Conservation (phyloP, 176 grass and related monocot species). For the Carex pumila region DNA sequence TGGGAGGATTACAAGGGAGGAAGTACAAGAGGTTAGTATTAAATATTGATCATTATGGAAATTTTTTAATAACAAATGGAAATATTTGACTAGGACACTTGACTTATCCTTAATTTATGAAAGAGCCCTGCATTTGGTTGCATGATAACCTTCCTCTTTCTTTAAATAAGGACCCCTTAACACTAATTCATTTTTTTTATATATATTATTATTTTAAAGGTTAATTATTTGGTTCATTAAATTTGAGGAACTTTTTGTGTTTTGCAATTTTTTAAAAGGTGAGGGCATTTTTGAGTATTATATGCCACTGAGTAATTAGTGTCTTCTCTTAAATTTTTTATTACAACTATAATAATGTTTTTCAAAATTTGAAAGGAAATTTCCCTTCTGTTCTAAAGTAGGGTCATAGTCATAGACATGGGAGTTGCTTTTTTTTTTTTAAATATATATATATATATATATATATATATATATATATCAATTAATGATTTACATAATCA, state of each 20-base stretch:
- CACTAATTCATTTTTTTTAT: neutral
- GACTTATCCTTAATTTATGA: neutral
- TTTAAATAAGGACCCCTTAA: neutral
- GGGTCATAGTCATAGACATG: no score
- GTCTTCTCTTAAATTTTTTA: neutral
- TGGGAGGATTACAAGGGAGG: constrained; percentile 93
- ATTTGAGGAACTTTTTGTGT: neutral
- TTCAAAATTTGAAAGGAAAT: no score
- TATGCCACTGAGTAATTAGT: neutral
- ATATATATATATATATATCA: no score
- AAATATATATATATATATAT: no score
- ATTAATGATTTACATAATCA: neutral
- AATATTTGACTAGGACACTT: neutral
- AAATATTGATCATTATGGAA: neutral
- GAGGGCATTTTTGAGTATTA: neutral
- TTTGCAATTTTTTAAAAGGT: neutral
- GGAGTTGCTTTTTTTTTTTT: neutral
- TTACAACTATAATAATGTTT: neutral
- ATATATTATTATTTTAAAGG: neutral
- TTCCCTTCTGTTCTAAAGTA: no score
- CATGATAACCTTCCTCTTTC: neutral
- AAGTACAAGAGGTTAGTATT: constrained; percentile 95
- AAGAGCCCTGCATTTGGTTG: neutral
- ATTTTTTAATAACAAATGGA: neutral
- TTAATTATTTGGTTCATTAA: neutral